Percentiles rank a stretch among this genome's conserved stretches.
These are phyloP conservation scores for Annona cherimola DNA, from an alignment of 164 flowering plant species.

Conservation along the genomic window DNA sequence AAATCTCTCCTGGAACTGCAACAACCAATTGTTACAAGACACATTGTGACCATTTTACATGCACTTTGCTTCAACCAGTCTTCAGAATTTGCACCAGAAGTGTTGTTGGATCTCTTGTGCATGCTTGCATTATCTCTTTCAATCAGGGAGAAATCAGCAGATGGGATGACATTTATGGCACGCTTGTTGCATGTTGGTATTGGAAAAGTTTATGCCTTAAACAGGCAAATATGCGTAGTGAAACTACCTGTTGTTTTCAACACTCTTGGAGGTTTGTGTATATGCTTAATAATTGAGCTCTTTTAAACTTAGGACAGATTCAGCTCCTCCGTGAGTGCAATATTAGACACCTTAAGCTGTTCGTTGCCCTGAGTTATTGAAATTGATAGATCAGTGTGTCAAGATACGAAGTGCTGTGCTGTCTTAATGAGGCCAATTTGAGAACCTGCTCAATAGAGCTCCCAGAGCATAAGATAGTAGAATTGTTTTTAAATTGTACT, in stretches of 20 bases:
- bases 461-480: not conserved
- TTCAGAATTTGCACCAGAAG: constrained; percentile 56
- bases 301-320: not conserved
- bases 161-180: constrained; percentile 64
- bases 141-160: constrained; percentile 52
- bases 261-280: constrained; percentile 66
- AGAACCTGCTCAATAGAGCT: not conserved
- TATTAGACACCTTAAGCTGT: not conserved
- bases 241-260: constrained; percentile 75
- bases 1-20: constrained; percentile 60
- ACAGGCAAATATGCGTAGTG: constrained; percentile 52
- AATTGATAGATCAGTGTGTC: not conserved
- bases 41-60: constrained; percentile 54
- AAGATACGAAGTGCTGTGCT: not conserved
- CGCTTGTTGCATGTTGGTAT: constrained; percentile 79
- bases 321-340: not conserved
- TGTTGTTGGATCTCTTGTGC: constrained; percentile 58
- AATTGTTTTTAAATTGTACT: too few relatives aligned
- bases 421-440: not conserved
- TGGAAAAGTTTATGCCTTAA: constrained; percentile 49
- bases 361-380: not conserved
- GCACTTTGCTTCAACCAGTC: constrained; percentile 46
- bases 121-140: constrained; percentile 49
- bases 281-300: not conserved
- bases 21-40: constrained; percentile 65